Conservation (phyloP, 2,329 filamentous ascomycete species). For the Hypoxylon sp. region DNA sequence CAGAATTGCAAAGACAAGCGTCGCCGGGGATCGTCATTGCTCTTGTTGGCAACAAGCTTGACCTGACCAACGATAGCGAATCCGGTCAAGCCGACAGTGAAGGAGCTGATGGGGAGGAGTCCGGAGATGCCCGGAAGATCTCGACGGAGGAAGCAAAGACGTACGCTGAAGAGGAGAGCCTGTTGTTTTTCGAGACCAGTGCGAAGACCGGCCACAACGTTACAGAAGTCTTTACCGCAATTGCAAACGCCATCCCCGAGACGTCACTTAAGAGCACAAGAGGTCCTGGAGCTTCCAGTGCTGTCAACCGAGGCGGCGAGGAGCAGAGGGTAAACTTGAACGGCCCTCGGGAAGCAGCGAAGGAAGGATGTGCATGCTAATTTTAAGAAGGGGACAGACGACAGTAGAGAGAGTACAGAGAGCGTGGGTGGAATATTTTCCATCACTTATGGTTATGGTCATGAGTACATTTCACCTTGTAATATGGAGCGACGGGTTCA, state of each 20-base stretch:
- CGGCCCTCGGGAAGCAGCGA: slow-evolving; percentile 80
- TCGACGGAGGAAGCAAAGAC: slow-evolving; percentile 90
- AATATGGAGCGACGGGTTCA: slow-evolving; percentile 52
- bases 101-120: slow-evolving; percentile 68
- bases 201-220: slow-evolving; percentile 97
- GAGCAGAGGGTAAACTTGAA: slow-evolving; percentile 87
- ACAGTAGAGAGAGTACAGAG: slow-evolving; percentile 11
- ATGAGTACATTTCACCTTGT: slow-evolving; percentile 50
- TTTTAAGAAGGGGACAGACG: slow-evolving; percentile 16
- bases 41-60: slow-evolving; percentile 95
- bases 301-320: slow-evolving; percentile 72
- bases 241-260: slow-evolving; percentile 98
- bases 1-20: slow-evolving; percentile 95
- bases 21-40: slow-evolving; percentile 97
- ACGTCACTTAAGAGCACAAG: slow-evolving; percentile 92
- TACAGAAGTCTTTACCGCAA: slow-evolving; percentile 95
- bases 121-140: slow-evolving; percentile 86
- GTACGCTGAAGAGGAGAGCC: slow-evolving; percentile 93
- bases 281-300: slow-evolving; percentile 74
- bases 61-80: slow-evolving; percentile 78
- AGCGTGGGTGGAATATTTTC: slow-evolving; percentile 31
- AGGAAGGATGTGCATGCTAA: slow-evolving; percentile 93
- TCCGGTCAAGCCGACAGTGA: slow-evolving; percentile 64
- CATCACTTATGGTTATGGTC: slow-evolving; percentile 38
- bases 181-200: slow-evolving; percentile 98